phyloP scores from a whole-genome alignment of 345 rosid species.

The Linum trigynum region DNA sequence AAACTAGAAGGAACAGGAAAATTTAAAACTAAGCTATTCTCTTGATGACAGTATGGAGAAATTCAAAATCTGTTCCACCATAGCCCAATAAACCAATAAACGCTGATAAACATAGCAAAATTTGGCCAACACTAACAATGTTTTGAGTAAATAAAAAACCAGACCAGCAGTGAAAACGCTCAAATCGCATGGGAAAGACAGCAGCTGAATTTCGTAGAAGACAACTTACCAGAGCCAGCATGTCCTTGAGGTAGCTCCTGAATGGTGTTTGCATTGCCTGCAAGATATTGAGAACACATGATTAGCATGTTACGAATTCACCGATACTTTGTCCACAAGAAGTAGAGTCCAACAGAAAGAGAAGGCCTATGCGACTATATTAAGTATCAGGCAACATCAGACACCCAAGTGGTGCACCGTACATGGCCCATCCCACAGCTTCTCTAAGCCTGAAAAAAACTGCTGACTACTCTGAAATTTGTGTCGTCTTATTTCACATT shows the following conservation, averaged over 20 bases:
- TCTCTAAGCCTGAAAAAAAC: neutral
- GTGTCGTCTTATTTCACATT: neutral
- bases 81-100: too few species aligned
- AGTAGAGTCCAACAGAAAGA: neutral
- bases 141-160: neutral
- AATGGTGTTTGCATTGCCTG: conserved; percentile 91
- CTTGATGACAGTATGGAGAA: too few species aligned
- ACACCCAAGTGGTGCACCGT: neutral
- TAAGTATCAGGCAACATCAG: neutral
- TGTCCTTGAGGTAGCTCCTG: conserved; percentile 78
- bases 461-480: neutral
- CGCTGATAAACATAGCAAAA: too few species aligned
- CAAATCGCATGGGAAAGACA: neutral
- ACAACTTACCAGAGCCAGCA: conserved; percentile 76
- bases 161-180: neutral
- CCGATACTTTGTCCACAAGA: neutral
- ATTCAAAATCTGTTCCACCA: too few species aligned
- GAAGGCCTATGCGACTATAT: neutral
- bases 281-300: neutral
- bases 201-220: neutral
- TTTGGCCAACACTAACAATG: too few species aligned
- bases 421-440: neutral
- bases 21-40: too few species aligned
- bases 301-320: neutral
- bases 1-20: too few species aligned